phyloP scores from a whole-genome alignment of 2,329 filamentous ascomycete species.

The Rutstroemia sp. region DNA sequence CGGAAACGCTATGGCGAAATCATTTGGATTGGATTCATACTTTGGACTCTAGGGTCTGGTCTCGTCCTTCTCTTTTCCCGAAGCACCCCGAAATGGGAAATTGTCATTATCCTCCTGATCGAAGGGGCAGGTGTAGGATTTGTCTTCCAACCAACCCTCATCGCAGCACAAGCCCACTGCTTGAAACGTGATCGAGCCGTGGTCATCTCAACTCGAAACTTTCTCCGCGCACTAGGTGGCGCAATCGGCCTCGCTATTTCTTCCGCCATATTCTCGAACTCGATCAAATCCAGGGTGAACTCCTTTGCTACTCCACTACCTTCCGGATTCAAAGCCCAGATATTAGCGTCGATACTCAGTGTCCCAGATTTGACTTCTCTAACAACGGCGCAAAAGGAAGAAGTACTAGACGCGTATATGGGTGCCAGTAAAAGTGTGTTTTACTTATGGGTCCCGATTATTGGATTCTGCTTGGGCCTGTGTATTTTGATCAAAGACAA shows the following conservation, averaged over 20 bases:
- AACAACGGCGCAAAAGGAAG: constrained; percentile 20
- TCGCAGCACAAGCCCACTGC: constrained; percentile 51
- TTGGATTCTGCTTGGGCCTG: constrained; percentile 41
- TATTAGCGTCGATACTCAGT: constrained; percentile 22
- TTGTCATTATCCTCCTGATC: constrained; percentile 43
- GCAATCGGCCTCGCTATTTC: constrained; percentile 50
- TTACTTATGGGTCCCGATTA: constrained; percentile 46
- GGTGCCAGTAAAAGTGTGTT: constrained; percentile 48
- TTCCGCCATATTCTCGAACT: constrained; percentile 40
- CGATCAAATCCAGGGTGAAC: constrained; percentile 22
- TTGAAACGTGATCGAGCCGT: constrained; percentile 51
- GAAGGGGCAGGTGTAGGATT: constrained; percentile 47
- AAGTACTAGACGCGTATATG: constrained; percentile 44
- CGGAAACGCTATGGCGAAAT: constrained; percentile 51
- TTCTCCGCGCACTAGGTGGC: constrained; percentile 52
- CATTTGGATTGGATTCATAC: constrained; percentile 36
- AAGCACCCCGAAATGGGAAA: constrained; percentile 37
- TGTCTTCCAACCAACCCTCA: constrained; percentile 40
- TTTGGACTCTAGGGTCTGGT: constrained; percentile 43
- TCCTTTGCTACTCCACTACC: constrained; percentile 15
- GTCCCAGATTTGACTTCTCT: constrained; percentile 20
- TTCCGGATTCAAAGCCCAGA: constrained; percentile 10
- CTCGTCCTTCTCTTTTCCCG: constrained; percentile 43
- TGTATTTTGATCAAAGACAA: constrained; percentile 45
- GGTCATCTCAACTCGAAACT: constrained; percentile 55